Conservation (phyloP, 225 moss, liverwort and hornwort species). For the Polytrichum formosum region DNA sequence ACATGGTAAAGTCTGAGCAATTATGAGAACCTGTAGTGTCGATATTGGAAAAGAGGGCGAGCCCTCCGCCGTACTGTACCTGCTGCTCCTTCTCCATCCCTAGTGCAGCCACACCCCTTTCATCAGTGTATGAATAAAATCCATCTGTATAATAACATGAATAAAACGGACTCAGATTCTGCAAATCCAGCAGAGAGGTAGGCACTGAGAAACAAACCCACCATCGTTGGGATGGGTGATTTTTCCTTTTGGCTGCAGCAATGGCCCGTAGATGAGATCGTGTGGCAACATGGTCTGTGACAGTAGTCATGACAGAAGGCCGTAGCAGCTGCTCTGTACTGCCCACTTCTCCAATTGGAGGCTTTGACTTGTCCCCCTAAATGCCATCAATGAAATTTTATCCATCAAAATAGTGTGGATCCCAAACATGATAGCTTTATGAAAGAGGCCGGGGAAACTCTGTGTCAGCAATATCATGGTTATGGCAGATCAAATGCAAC, state of each 20-base stretch:
- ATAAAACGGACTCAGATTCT: neutral
- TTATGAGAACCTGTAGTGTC: slow-evolving; percentile 71
- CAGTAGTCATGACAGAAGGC: slow-evolving; percentile 76
- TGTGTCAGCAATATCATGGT: too few species aligned
- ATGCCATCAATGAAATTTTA: slow-evolving; percentile 4
- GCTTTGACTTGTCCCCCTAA: slow-evolving; percentile 48
- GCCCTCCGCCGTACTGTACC: slow-evolving; percentile 83
- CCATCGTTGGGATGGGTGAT: slow-evolving; percentile 77
- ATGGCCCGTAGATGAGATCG: slow-evolving; percentile 95
- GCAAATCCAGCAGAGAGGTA: neutral
- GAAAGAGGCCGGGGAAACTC: too few species aligned
- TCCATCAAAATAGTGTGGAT: neutral
- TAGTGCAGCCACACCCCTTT: slow-evolving; percentile 12
- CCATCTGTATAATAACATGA: too few species aligned
- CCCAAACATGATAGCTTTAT: neutral
- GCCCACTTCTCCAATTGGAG: slow-evolving; percentile 51
- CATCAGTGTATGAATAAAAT: neutral
- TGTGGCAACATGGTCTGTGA: slow-evolving; percentile 71
- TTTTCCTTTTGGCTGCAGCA: slow-evolving; percentile 93
- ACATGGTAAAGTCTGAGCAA: too few species aligned
- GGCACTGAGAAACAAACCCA: slow-evolving; percentile 11
- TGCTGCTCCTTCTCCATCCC: slow-evolving; percentile 85
- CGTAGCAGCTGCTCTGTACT: slow-evolving; percentile 74
- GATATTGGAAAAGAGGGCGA: slow-evolving; percentile 95
- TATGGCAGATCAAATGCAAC: too few species aligned